These are phyloP conservation scores for Thielaviopsis musarum DNA, from an alignment of 2,329 filamentous ascomycete species.

Conservation along the genomic window DNA sequence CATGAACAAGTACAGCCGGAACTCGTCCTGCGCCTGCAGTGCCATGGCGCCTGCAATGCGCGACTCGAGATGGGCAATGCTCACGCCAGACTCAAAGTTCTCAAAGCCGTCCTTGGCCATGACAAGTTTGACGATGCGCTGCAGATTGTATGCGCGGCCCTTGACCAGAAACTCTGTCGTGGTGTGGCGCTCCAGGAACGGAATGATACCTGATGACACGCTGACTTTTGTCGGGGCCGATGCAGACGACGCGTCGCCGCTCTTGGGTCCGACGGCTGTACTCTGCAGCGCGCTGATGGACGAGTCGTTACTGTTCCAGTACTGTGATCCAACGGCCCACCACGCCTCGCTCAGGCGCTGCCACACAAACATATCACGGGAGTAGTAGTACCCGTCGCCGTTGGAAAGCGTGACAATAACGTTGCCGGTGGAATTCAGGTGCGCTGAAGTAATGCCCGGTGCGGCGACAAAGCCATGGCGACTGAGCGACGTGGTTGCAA, in stretches of 20 bases:
- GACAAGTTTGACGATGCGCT: slow-evolving; percentile 77
- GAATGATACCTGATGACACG: slow-evolving; percentile 81
- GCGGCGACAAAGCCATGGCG: slow-evolving; percentile 57
- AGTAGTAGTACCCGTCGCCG: slow-evolving; percentile 87
- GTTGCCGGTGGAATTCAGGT: slow-evolving; percentile 74
- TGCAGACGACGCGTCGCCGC: slow-evolving; percentile 22
- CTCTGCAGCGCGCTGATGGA: slow-evolving; percentile 68
- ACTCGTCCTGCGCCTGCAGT: slow-evolving; percentile 77
- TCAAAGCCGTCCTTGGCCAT: slow-evolving; percentile 84
- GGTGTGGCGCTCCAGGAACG: slow-evolving; percentile 82
- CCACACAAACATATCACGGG: slow-evolving; percentile 73
- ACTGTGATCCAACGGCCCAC: slow-evolving; percentile 97
- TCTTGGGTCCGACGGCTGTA: slow-evolving; percentile 43
- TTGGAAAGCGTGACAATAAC: slow-evolving; percentile 85
- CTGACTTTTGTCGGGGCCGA: slow-evolving; percentile 34
- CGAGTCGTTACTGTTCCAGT: slow-evolving; percentile 96
- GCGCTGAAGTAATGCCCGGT: slow-evolving; percentile 77
- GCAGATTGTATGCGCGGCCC: slow-evolving; percentile 78
- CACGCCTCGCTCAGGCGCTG: slow-evolving; percentile 90
- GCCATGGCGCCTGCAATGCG: slow-evolving; percentile 77
- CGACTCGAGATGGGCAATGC: slow-evolving; percentile 89
- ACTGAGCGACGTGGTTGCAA: slow-evolving; percentile 63
- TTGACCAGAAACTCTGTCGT: slow-evolving; percentile 85
- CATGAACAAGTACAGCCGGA: slow-evolving; percentile 90
- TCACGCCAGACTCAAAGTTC: slow-evolving; percentile 76